A percentile compares a stretch with the other conserved stretches of the same genome.
Evolutionary conservation across 2,329 filamentous ascomycete genomes (phyloP).

Genomic region (Fusarium sp.): DNA sequence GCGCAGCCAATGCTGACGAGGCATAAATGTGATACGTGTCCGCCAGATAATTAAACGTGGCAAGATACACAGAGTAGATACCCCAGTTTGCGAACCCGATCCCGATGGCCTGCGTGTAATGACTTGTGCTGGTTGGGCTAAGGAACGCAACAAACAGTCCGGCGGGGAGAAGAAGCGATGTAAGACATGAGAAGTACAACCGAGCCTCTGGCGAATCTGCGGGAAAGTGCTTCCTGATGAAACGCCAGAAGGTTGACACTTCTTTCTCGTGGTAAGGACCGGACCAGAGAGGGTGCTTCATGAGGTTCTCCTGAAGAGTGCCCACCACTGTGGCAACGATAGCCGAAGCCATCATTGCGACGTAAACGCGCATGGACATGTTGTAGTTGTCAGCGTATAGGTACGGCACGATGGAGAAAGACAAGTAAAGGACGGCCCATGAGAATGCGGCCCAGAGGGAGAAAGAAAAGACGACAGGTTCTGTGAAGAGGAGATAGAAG

Average conservation of each 20-base stretch:
- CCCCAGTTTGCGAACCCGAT: constrained; percentile 83
- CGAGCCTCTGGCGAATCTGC: constrained; percentile 76
- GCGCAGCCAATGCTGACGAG: constrained; percentile 85
- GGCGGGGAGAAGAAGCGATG: constrained; percentile 78
- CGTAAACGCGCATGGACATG: constrained; percentile 76
- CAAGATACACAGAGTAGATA: constrained; percentile 87
- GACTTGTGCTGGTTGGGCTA: constrained; percentile 38
- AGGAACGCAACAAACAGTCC: constrained; percentile 71
- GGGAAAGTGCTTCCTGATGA: constrained; percentile 59
- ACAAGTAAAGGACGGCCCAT: constrained; percentile 90
- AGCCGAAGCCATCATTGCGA: constrained; percentile 75
- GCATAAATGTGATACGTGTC: constrained; percentile 89
- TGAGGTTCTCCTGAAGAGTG: constrained; percentile 77
- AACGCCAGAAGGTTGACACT: constrained; percentile 55
- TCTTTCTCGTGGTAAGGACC: constrained; percentile 34
- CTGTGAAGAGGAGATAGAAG: constrained; percentile 80
- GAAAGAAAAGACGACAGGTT: constrained; percentile 86
- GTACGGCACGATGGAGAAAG: constrained; percentile 82
- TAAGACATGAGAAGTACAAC: constrained; percentile 84
- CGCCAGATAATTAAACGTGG: constrained; percentile 92
- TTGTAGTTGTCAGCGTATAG: constrained; percentile 77
- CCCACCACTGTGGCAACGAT: constrained; percentile 74
- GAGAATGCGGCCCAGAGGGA: constrained; percentile 89
- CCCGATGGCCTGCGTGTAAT: constrained; percentile 60
- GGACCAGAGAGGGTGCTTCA: constrained; percentile 57